Percentiles rank a stretch among this genome's conserved stretches.
These are phyloP conservation scores for Cryptococcus depauperatus DNA, from an alignment of 1,284 basidiomycete genomes.

Conservation along the genomic window DNA sequence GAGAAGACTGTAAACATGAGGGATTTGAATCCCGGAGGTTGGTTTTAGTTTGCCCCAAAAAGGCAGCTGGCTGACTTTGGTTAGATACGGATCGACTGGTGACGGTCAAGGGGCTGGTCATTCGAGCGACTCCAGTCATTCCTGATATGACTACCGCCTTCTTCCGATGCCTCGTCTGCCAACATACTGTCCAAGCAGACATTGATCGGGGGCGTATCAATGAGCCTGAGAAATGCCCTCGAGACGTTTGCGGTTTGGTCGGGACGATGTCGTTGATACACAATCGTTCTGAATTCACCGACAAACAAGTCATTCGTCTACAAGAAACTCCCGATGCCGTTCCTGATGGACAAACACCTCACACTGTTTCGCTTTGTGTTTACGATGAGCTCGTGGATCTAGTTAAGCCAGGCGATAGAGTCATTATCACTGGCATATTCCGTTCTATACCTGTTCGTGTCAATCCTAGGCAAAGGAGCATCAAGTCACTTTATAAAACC, in stretches of 20 bases:
- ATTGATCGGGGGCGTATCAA: constrained; percentile 94
- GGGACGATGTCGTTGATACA: constrained; percentile 93
- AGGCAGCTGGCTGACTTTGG: constrained; percentile 9
- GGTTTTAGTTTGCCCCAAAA: constrained; percentile 19
- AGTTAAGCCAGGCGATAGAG: constrained; percentile 86
- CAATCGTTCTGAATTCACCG: constrained; percentile 92
- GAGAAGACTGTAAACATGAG: constrained; percentile 74
- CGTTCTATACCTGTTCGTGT: constrained; percentile 86
- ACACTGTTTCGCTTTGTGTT: constrained; percentile 89
- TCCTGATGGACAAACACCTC: constrained; percentile 95
- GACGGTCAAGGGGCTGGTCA: constrained; percentile 91
- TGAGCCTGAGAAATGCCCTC: constrained; percentile 83
- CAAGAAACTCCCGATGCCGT: constrained; percentile 98
- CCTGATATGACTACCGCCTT: constrained; percentile 98
- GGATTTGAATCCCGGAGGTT: constrained; percentile 79
- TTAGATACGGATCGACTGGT: constrained; percentile 96
- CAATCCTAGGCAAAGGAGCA: constrained; percentile 80
- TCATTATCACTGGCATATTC: constrained; percentile 89
- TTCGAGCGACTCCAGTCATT: constrained; percentile 93
- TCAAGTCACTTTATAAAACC: constrained; percentile 93
- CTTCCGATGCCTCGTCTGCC: constrained; percentile 94
- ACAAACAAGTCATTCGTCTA: constrained; percentile 87
- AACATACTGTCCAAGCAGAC: constrained; percentile 87
- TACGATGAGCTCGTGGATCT: constrained; percentile 97
- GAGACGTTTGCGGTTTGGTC: constrained; percentile 77